Evolutionary conservation across 139 green algal species (phyloP).

Genomic region (Tetradesmus obliquus): DNA sequence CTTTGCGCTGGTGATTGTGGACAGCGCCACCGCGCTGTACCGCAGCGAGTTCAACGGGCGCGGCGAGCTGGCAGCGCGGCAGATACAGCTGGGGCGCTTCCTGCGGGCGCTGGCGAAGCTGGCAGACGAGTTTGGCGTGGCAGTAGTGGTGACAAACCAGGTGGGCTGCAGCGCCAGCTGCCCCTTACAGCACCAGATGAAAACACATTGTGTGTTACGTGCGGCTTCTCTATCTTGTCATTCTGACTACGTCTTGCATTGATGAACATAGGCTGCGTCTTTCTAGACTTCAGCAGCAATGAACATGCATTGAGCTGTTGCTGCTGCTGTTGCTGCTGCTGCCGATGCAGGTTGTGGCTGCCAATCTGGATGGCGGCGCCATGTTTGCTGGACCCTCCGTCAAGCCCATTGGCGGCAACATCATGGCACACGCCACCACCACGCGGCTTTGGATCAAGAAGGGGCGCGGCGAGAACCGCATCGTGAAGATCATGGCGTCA

Average conservation of each 20-base stretch:
- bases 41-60: constrained; percentile 89
- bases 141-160: constrained; percentile 98
- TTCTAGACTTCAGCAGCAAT: neutral
- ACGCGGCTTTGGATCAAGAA: constrained; percentile 95
- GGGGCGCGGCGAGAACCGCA: constrained; percentile 86
- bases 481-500: constrained; percentile 91
- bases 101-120: constrained; percentile 89
- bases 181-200: neutral
- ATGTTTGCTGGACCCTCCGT: constrained; percentile 94
- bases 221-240: neutral
- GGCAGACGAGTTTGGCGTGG: constrained; percentile 97
- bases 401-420: constrained; percentile 99
- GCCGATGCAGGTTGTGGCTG: constrained; percentile 77
- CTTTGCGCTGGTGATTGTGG: constrained; percentile 96
- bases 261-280: no score
- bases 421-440: constrained; percentile 99
- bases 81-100: constrained; percentile 92
- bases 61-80: constrained; percentile 89
- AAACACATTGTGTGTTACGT: no score
- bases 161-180: constrained; percentile 49
- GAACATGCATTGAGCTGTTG: neutral
- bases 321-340: neutral
- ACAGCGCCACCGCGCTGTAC: constrained; percentile 96
- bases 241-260: no score
- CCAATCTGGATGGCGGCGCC: constrained; percentile 88